These are phyloP conservation scores for Wakefieldia striispora DNA, from an alignment of 768 basidiomycete species.

Conservation along the genomic window DNA sequence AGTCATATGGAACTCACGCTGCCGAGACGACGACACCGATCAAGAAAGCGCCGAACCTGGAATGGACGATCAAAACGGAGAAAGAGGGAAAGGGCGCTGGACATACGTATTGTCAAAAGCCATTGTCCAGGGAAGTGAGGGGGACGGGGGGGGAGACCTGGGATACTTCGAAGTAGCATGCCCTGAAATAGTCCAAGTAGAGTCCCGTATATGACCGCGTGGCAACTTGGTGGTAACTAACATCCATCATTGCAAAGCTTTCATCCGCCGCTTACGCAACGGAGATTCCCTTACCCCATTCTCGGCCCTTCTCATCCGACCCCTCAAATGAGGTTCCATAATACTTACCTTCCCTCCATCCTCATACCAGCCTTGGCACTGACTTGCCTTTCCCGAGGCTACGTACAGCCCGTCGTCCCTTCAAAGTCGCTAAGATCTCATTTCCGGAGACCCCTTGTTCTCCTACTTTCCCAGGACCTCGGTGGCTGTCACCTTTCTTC, in stretches of 20 bases:
- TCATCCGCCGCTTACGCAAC: conserved; percentile 22
- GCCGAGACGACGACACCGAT: conserved; percentile 55
- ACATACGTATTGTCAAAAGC: conserved; percentile 41
- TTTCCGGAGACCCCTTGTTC: no score
- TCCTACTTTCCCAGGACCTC: no score
- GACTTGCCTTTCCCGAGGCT: not conserved
- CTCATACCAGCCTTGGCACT: conserved; percentile 7
- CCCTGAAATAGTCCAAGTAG: not conserved
- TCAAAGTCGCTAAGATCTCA: not conserved
- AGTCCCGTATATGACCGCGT: conserved; percentile 1
- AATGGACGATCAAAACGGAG: conserved; percentile 1
- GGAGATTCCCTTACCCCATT: conserved; percentile 17
- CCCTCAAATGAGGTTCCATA: conserved; percentile 19
- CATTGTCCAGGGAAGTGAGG: conserved; percentile 11
- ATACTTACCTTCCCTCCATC: conserved; percentile 7
- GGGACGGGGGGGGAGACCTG: not conserved
- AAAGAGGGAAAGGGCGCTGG: not conserved
- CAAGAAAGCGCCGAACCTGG: conserved; percentile 52
- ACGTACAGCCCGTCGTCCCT: no score
- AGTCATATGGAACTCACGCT: conserved; percentile 36
- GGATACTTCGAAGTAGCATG: not conserved
- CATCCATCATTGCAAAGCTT: conserved; percentile 25
- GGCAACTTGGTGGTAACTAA: conserved; percentile 15
- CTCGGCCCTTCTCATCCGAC: conserved; percentile 10
- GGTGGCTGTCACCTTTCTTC: no score